These are phyloP conservation scores for Coemansia sp. DNA, from an alignment of 192 early-diverging fungal species.

Conservation along the genomic window DNA sequence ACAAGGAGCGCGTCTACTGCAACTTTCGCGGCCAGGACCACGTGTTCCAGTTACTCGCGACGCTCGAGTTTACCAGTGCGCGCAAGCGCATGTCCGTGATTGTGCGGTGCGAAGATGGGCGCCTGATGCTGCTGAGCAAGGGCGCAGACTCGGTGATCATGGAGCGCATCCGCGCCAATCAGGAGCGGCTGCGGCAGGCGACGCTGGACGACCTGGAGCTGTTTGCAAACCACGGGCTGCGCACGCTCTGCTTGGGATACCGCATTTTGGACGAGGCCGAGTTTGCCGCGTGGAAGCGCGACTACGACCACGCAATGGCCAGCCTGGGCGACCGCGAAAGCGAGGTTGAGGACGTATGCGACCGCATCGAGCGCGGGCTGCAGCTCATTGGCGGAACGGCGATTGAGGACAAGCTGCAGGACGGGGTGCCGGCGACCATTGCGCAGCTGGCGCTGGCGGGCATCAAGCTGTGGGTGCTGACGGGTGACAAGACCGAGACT, in stretches of 20 bases:
- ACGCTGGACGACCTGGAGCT: constrained; percentile 76
- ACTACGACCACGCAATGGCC: constrained; percentile 71
- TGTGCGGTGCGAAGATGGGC: constrained; percentile 68
- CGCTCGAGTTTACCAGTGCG: constrained; percentile 91
- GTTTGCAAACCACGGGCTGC: constrained; percentile 78
- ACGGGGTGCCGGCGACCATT: constrained; percentile 95
- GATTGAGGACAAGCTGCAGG: constrained; percentile 96
- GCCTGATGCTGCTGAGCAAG: constrained; percentile 83
- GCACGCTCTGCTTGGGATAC: constrained; percentile 87
- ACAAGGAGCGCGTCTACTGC: constrained; percentile 62
- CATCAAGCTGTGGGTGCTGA: constrained; percentile 96
- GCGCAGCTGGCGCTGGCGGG: constrained; percentile 78
- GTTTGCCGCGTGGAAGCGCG: constrained; percentile 66
- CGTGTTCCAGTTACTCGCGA: constrained; percentile 62
- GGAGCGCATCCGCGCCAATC: constrained; percentile 70
- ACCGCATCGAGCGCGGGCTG: constrained; percentile 76
- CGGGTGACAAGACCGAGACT: constrained; percentile 96
- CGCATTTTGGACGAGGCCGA: constrained; percentile 68
- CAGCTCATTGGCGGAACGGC: constrained; percentile 93
- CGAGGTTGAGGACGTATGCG: constrained; percentile 73
- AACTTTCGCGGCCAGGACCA: constrained; percentile 74
- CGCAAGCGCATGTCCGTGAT: constrained; percentile 97
- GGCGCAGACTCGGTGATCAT: constrained; percentile 96
- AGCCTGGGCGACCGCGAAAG: constrained; percentile 78
- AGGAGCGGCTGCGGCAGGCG: constrained; percentile 64